These are phyloP conservation scores for Yamadazyma sp. DNA, from an alignment of 1,139 yeast species.

Conservation along the genomic window DNA sequence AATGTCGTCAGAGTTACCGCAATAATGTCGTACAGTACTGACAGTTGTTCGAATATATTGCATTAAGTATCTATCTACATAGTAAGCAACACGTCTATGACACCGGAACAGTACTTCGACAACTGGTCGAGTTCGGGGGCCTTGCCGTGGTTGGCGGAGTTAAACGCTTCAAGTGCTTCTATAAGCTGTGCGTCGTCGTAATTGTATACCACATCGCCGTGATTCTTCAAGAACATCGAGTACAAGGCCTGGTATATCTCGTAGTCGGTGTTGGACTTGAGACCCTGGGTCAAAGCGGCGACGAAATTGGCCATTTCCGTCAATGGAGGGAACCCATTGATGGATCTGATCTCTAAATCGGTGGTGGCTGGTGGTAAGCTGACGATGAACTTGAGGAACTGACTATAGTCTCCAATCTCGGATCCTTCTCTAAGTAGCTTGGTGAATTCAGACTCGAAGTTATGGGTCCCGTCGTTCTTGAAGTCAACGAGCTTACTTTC, in stretches of 20 bases:
- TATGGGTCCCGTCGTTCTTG: slow-evolving; percentile 20
- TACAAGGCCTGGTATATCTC: slow-evolving; percentile 80
- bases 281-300: slow-evolving; percentile 61
- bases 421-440: slow-evolving; percentile 56
- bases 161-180: slow-evolving; percentile 38
- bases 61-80: slow-evolving; percentile 18
- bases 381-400: slow-evolving; percentile 58
- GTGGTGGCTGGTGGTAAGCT: slow-evolving; percentile 72
- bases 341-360: slow-evolving; percentile 84
- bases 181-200: slow-evolving; percentile 37
- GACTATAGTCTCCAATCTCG: slow-evolving; percentile 37
- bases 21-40: background rate
- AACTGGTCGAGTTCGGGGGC: slow-evolving; percentile 58
- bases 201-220: slow-evolving; percentile 76
- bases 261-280: slow-evolving; percentile 56
- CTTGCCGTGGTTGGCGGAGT: slow-evolving; percentile 34
- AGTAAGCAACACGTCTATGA: slow-evolving; percentile 59
- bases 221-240: slow-evolving; percentile 69
- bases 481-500: slow-evolving; percentile 29
- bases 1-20: background rate
- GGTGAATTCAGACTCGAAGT: slow-evolving; percentile 78
- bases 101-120: slow-evolving; percentile 83
- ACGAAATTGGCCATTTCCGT: slow-evolving; percentile 67
- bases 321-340: slow-evolving; percentile 63
- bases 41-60: too few species aligned